phyloP scores from a whole-genome alignment of 441 rosid species.

The Syzygium syzygioides region DNA sequence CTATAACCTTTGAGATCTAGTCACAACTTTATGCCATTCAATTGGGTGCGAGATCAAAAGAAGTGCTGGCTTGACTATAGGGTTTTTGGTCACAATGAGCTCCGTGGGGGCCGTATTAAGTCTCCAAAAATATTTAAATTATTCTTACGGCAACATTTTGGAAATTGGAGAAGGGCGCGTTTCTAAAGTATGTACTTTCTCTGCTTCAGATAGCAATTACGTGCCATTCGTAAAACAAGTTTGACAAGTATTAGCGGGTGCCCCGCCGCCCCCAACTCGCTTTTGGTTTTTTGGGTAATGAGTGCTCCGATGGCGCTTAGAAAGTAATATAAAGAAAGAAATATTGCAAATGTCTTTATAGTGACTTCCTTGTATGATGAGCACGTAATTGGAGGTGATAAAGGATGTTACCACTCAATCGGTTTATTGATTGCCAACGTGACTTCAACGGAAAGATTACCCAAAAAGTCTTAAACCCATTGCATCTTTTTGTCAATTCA shows the following conservation, averaged over 20 bases:
- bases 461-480: no score
- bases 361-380: background rate
- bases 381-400: background rate
- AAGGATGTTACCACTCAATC: background rate
- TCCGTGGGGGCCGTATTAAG: background rate
- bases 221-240: background rate
- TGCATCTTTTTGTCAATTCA: no score
- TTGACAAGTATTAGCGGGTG: background rate
- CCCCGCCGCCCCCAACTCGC: background rate
- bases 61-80: background rate
- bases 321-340: background rate
- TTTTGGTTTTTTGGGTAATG: background rate
- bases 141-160: background rate
- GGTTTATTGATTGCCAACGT: background rate
- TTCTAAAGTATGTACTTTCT: no score
- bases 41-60: background rate
- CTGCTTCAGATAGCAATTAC: background rate
- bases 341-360: background rate
- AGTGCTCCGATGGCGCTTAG: background rate
- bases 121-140: background rate
- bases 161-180: background rate
- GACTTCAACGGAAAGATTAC: no score
- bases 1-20: background rate
- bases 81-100: background rate
- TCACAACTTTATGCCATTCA: background rate